Conservation (phyloP, 257 asterid species). For the Scutellaria galericulata region DNA sequence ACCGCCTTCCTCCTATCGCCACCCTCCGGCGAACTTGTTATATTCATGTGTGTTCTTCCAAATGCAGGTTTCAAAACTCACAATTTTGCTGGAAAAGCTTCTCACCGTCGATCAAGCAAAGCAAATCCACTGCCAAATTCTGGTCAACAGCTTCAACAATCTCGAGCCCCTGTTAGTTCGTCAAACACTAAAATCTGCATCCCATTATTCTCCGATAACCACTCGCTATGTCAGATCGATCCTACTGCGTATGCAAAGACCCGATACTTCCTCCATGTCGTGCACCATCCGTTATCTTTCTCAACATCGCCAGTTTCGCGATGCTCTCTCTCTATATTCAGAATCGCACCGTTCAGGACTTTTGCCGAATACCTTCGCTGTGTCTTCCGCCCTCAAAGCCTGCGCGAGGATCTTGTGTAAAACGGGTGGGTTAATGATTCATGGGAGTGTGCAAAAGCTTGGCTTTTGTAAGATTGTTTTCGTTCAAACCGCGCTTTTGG, state of each 20-base stretch:
- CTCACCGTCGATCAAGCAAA: conserved; percentile 51
- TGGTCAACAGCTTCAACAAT: conserved; percentile 43
- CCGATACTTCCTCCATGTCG: conserved; percentile 51
- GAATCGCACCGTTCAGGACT: conserved; percentile 56
- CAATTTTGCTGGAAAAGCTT: conserved; percentile 43
- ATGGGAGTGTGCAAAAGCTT: conserved; percentile 67
- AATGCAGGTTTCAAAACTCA: conserved; percentile 50
- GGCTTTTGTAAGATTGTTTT: conserved; percentile 63
- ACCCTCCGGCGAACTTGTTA: too few species aligned
- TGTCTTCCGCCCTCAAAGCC: conserved; percentile 71
- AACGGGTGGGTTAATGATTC: conserved; percentile 64
- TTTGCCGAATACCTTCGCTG: conserved; percentile 64
- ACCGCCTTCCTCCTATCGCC: too few species aligned
- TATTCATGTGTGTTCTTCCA: background rate
- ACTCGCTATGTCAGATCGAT: conserved; percentile 47
- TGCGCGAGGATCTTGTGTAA: conserved; percentile 57
- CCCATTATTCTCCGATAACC: conserved; percentile 36
- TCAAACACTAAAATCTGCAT: conserved; percentile 45
- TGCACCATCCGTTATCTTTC: conserved; percentile 66
- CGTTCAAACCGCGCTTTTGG: conserved; percentile 81
- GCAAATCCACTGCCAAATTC: conserved; percentile 70
- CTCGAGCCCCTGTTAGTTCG: conserved; percentile 55
- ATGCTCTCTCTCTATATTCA: conserved; percentile 57
- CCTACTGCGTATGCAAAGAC: conserved; percentile 45
- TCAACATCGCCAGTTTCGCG: conserved; percentile 60